Evolutionary conservation across 169 alveolate genomes (phyloP).

Genomic region (Neospora caninum): DNA sequence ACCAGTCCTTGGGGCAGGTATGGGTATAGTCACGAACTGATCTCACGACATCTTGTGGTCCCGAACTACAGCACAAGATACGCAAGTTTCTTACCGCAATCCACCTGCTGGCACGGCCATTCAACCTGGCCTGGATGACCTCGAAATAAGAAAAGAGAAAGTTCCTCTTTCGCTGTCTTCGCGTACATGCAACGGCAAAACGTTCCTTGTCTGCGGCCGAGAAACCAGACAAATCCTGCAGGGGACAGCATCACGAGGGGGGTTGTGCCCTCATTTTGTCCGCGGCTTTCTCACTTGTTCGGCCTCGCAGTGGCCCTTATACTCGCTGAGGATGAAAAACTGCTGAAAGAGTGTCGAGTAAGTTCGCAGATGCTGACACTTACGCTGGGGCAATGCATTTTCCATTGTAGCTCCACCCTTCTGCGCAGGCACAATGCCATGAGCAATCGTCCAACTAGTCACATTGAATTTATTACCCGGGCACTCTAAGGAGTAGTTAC

Average conservation of each 20-base stretch:
- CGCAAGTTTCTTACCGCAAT: constrained; percentile 37
- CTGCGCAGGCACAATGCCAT: background rate
- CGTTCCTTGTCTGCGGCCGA: constrained; percentile 37
- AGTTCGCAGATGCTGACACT: background rate
- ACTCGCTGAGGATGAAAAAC: background rate
- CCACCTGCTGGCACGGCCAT: constrained; percentile 54
- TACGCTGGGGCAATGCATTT: constrained; percentile 57
- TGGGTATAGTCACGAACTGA: constrained; percentile 46
- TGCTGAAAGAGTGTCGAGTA: background rate
- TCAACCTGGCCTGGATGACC: constrained; percentile 44
- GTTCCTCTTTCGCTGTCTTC: background rate
- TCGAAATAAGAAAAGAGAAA: background rate
- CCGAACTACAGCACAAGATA: background rate
- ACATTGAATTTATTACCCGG: background rate
- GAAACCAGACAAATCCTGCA: constrained; percentile 55
- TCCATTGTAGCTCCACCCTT: constrained; percentile 45
- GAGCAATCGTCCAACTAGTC: background rate
- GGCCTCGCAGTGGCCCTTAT: constrained; percentile 54
- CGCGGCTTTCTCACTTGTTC: background rate
- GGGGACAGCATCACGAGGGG: background rate
- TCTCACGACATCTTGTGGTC: no score
- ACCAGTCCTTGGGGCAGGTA: constrained; percentile 51
- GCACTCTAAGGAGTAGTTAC: constrained; percentile 45
- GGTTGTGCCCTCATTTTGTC: background rate
- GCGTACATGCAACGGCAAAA: constrained; percentile 40